phyloP scores from a whole-genome alignment of 331 rosid species.

The Saraca asoca region DNA sequence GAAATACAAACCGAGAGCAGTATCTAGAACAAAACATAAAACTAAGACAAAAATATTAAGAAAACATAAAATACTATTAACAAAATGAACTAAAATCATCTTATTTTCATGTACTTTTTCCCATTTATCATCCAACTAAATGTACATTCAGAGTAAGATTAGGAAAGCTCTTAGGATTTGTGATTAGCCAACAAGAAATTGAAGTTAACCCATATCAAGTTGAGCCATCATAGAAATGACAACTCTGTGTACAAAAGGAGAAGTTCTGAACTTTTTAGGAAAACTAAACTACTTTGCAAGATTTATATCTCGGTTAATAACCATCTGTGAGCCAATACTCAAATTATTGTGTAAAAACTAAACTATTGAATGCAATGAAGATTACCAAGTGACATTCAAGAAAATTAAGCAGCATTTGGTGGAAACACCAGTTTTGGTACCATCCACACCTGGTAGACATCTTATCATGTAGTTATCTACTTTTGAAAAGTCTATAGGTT shows the following conservation, averaged over 20 bases:
- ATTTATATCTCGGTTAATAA: not conserved
- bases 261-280: not conserved
- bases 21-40: too few species aligned
- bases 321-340: not conserved
- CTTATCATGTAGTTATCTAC: too few species aligned
- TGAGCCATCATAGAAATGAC: not conserved
- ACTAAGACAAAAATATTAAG: too few species aligned
- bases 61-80: too few species aligned
- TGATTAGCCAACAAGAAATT: not conserved
- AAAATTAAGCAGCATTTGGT: not conserved
- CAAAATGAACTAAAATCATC: too few species aligned
- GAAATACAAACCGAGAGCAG: too few species aligned
- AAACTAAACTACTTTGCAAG: not conserved
- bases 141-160: not conserved
- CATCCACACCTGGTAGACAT: too few species aligned
- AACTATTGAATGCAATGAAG: not conserved
- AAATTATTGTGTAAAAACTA: too few species aligned
- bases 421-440: not conserved
- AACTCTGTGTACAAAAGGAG: not conserved
- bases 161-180: not conserved
- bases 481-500: too few species aligned
- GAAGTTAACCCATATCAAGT: not conserved
- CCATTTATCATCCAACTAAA: not conserved
- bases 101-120: too few species aligned
- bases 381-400: not conserved